Evolutionary conservation across 352 stramenopile genomes (phyloP), one percentile per base, ranked within the genome.

Genomic region (Albugo candida): DNA sequence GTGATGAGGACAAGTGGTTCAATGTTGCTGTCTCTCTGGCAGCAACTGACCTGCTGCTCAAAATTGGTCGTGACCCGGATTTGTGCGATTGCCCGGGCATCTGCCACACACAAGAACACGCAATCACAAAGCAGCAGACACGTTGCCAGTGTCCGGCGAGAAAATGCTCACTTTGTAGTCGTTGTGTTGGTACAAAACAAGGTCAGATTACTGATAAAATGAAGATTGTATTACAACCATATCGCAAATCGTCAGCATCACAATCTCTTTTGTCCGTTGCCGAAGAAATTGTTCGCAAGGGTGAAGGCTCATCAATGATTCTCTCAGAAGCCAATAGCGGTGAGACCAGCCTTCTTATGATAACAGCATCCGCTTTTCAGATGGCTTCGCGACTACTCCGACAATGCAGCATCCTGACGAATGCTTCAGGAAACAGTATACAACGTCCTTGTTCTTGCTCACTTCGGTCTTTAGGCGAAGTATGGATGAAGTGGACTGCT

Each of bases 401-500:
- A 5, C 76, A 86, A 55, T 85, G 76, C 56, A 86, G 73, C 19
- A 62, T 89, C 13, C 45, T 82, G 8, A 61, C 66, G 36, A 73
- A 67, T n/a, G 48, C 56, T 2, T 67, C 76, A 27, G 71, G 72
- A 8, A 67, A 60, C 13, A 67, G 66, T 12, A 59, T 82, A 13
- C 76, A 89, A 56, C 73, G 73, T 2, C 73, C 76, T 17, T 86
- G 76, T 41, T 51, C 60, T n/a, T 89, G 76, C 17, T 70, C 71
- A 0, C 55, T 83, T 41, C 69, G 65, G 0, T 86, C 76, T n/a
- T 58, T 89, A 0, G 73, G 73, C 12, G 76, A 89, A 54, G 53
- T 84, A 14, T 89, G 76, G 76, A 65, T 82, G 27, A 78, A 75
- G 35, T 89, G 76, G 73, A 86, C 69, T 0, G 84, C 72, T 13